Conservation (phyloP, 768 basidiomycete genomes). For the Coprinellus aureogranulatus region DNA sequence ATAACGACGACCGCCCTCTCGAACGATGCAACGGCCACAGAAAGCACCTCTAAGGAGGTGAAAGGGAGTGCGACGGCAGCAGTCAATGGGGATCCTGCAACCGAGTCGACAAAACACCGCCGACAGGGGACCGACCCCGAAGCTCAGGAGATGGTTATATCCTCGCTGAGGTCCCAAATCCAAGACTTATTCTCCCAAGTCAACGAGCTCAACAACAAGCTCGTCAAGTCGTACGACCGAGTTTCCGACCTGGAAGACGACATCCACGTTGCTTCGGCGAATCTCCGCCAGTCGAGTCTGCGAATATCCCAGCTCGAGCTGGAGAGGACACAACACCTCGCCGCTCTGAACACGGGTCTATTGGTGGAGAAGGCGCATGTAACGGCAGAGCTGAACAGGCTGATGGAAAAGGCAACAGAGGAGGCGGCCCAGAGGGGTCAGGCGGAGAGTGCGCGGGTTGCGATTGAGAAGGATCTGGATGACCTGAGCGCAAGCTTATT, state of each 20-base stretch:
- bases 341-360: constrained; percentile 86
- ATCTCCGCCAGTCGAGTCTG: constrained; percentile 57
- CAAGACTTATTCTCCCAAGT: constrained; percentile 89
- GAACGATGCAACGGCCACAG: background rate
- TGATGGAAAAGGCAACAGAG: constrained; percentile 95
- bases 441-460: constrained; percentile 76
- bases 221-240: constrained; percentile 88
- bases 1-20: no score
- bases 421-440: constrained; percentile 89
- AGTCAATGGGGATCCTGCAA: background rate
- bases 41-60: background rate
- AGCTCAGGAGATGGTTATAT: constrained; percentile 82
- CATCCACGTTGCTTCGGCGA: constrained; percentile 63
- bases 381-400: constrained; percentile 82
- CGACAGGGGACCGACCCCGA: constrained; percentile 39
- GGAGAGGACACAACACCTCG: constrained; percentile 83
- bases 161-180: constrained; percentile 75
- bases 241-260: constrained; percentile 92
- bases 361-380: constrained; percentile 91
- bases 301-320: constrained; percentile 78
- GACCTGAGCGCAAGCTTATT: constrained; percentile 91
- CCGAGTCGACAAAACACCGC: background rate
- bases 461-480: constrained; percentile 92
- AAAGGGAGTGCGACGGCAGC: background rate
- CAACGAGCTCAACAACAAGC: constrained; percentile 85